Base-by-base conservation (phyloP, 2,329 filamentous ascomycete species). In the Fusarium brachygibbosum region DNA sequence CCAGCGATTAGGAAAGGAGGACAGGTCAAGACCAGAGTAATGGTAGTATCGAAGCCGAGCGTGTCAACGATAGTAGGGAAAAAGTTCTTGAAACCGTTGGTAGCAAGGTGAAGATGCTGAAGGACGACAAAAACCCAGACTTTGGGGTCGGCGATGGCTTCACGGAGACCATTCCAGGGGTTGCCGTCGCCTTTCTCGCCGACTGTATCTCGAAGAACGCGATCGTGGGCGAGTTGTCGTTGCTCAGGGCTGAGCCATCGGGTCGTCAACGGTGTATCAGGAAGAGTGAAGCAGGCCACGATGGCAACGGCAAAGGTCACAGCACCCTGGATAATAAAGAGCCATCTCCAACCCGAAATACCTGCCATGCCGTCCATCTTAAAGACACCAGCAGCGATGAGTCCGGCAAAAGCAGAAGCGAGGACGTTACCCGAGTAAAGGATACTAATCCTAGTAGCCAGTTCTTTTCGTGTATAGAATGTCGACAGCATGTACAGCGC, bases 381-480 rank as follows among this genome's bases (percentile, higher is more conserved):
- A 51, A 84, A 83, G 6, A 82, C 79, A 6, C 78, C 81, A 0
- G 82, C 79, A 1, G 81, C 82, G 34, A 86, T 82, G 4, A 85
- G 74, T 3, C 83, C 82, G 0, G 80, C 79, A 53, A 84, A 84
- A 2, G 80, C 77, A 9, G 75, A 78, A 5, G 78, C 76, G 11
- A 79, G 59, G 17, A 79, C 74, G 17, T 78, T 79, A 3, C 80
- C 81, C 0, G 82, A 78, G 62, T 85, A 85, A 2, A 85, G 76
- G 57, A 84, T 80, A 3, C 82, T 79, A 11, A 83, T 80, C 41
- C 82, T 77, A 3, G 79, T 74, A n/a, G 79, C 77, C 28, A 84
- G 70, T 68, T 83, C 81, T 68, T 85, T 83, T 32, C 84, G 79
- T 4, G 84, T 87, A 74, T 88, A 88, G 76, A 85, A 88, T 37